Percentiles rank a stretch among this genome's conserved stretches.
phyloP scores from a whole-genome alignment of 305 asterid genomes.

The Rubia balearica region DNA sequence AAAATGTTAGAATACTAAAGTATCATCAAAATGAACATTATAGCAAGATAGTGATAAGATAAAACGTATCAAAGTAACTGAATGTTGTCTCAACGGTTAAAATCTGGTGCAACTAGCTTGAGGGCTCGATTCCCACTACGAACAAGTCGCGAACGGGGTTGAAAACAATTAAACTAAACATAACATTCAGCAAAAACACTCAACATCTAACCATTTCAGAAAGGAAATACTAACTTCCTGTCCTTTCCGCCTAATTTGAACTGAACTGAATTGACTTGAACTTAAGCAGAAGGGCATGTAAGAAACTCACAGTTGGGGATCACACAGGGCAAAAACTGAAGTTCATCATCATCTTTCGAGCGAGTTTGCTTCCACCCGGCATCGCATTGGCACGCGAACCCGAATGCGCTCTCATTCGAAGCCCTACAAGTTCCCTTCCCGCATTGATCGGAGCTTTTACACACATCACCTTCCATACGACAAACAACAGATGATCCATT shows the following conservation, averaged over 20 bases:
- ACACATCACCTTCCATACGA: conserved; percentile 32
- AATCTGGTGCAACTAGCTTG: no score
- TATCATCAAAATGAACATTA: neutral
- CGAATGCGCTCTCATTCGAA: conserved; percentile 33
- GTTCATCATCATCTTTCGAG: conserved; percentile 28
- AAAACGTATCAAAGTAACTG: neutral
- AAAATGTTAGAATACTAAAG: neutral
- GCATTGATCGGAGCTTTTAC: conserved; percentile 41
- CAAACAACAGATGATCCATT: neutral
- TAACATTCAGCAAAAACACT: neutral
- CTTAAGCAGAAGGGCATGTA: no score
- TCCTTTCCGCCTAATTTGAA: neutral
- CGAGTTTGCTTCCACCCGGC: conserved; percentile 72
- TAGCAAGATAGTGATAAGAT: neutral
- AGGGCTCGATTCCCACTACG: no score
- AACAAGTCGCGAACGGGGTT: no score
- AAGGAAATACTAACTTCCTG: neutral
- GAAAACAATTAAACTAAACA: neutral
- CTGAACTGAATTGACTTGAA: no score
- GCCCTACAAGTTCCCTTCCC: conserved; percentile 65
- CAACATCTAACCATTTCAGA: neutral
- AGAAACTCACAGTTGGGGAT: conserved; percentile 66
- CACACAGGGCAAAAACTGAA: conserved; percentile 62
- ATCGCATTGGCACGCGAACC: conserved; percentile 58
- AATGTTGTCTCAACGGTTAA: neutral